phyloP scores from a whole-genome alignment of 108 stramenopile genomes.

The Cyclotella baltica region DNA sequence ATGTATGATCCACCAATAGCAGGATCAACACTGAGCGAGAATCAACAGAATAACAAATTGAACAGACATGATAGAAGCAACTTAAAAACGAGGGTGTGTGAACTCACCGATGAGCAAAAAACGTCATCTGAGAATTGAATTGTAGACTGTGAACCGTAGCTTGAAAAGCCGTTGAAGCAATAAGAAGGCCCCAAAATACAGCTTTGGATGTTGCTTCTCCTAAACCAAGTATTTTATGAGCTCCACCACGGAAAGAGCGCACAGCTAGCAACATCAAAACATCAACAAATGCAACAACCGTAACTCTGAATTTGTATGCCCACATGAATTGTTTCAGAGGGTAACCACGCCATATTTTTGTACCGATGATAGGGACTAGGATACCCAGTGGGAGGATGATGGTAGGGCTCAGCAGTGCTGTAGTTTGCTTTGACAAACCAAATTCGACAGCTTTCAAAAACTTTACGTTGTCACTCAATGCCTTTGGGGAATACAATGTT shows the following conservation, averaged over 20 bases:
- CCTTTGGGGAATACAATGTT: no score
- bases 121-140: slow-evolving; percentile 99
- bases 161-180: slow-evolving; percentile 88
- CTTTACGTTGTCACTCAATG: slow-evolving; percentile 89
- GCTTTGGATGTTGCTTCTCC: slow-evolving; percentile 38
- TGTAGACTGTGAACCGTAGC: slow-evolving; percentile 89
- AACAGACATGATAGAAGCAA: no score
- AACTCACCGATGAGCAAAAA: slow-evolving; percentile 83
- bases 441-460: slow-evolving; percentile 90
- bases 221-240: slow-evolving; percentile 26
- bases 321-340: slow-evolving; percentile 86
- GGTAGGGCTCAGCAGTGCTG: slow-evolving; percentile 83
- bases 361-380: slow-evolving; percentile 50
- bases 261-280: slow-evolving; percentile 74
- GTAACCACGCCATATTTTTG: slow-evolving; percentile 78
- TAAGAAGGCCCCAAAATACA: slow-evolving; percentile 73
- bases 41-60: no score
- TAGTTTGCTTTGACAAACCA: slow-evolving; percentile 85
- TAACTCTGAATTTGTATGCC: slow-evolving; percentile 86
- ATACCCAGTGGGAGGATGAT: slow-evolving; percentile 86
- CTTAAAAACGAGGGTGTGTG: no score
- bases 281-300: slow-evolving; percentile 79
- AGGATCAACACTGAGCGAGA: slow-evolving; percentile 94
- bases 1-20: slow-evolving; percentile 99
- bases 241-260: slow-evolving; percentile 40